A percentile compares a stretch with the other conserved stretches of the same genome.
Evolutionary conservation across 1,139 yeast species (phyloP).

Genomic region (Sugiyamaella pinicola): DNA sequence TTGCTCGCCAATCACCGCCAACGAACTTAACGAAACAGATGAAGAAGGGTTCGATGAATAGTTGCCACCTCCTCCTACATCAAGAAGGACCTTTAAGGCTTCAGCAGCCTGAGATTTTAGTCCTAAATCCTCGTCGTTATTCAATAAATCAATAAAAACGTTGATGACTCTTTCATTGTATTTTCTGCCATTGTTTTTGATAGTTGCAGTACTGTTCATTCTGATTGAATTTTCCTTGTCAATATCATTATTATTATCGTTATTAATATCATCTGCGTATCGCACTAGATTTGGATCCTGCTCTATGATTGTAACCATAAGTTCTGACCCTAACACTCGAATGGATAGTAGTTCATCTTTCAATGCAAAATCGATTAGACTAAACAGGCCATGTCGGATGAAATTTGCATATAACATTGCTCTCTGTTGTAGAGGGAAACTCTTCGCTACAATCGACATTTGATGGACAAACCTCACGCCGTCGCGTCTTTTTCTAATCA

Average conservation of each 20-base stretch:
- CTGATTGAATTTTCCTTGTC: slow-evolving; percentile 5
- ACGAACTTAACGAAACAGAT: slow-evolving; percentile 3
- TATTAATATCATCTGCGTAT: slow-evolving; percentile 20
- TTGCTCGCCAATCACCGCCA: background rate
- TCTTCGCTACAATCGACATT: slow-evolving; percentile 72
- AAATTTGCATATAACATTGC: slow-evolving; percentile 65
- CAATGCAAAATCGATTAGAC: slow-evolving; percentile 72
- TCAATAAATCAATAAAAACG: slow-evolving; percentile 62
- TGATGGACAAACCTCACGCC: slow-evolving; percentile 83
- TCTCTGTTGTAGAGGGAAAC: slow-evolving; percentile 64
- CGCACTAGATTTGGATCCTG: slow-evolving; percentile 71
- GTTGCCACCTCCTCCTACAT: slow-evolving; percentile 33
- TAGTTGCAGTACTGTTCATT: background rate
- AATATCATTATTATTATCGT: background rate
- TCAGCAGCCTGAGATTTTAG: slow-evolving; percentile 81
- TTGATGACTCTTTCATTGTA: slow-evolving; percentile 48
- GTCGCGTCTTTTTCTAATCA: slow-evolving; percentile 51
- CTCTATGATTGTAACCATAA: slow-evolving; percentile 78
- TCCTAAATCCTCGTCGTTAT: slow-evolving; percentile 69
- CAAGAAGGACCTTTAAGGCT: slow-evolving; percentile 73
- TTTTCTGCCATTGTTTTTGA: background rate
- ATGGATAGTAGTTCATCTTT: slow-evolving; percentile 54
- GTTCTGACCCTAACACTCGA: slow-evolving; percentile 77
- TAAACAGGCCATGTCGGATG: slow-evolving; percentile 68
- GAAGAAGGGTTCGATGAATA: slow-evolving; percentile 5